Conservation (phyloP, 2,329 filamentous ascomycete species). For the Epichloe uncinata region DNA sequence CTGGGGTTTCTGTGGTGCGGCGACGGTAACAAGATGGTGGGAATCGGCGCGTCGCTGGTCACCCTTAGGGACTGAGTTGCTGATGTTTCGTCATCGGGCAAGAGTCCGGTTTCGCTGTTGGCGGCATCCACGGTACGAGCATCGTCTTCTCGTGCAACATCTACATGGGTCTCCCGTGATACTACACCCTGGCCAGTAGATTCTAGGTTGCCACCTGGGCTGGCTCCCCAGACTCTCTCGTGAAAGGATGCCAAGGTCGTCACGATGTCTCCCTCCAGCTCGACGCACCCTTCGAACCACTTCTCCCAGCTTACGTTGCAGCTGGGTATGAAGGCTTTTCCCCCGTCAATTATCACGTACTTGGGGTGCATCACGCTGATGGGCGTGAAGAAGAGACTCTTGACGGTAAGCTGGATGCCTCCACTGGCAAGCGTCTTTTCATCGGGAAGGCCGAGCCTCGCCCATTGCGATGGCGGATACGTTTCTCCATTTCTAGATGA, state of each 20-base stretch:
- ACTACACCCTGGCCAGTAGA: not conserved
- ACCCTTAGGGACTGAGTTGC: constrained; percentile 19
- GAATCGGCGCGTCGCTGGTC: constrained; percentile 16
- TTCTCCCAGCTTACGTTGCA: constrained; percentile 79
- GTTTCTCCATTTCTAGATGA: constrained; percentile 46
- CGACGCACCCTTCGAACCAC: constrained; percentile 73
- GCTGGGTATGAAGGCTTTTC: constrained; percentile 55
- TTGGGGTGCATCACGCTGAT: constrained; percentile 86
- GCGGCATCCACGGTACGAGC: not conserved
- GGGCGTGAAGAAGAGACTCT: constrained; percentile 66
- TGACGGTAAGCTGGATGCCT: constrained; percentile 55
- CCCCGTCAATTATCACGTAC: constrained; percentile 61
- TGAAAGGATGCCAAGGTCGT: constrained; percentile 54
- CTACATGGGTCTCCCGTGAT: not conserved
- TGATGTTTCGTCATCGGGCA: constrained; percentile 9
- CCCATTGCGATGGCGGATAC: constrained; percentile 49
- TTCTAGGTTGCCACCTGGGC: constrained; percentile 5
- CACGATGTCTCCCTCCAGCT: constrained; percentile 50
- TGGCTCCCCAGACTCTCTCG: constrained; percentile 47
- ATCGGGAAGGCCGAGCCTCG: constrained; percentile 49
- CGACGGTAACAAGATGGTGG: constrained; percentile 58
- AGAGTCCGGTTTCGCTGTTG: constrained; percentile 6
- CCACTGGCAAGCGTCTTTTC: constrained; percentile 35
- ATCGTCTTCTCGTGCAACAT: not conserved
- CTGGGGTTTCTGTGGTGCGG: constrained; percentile 55